Evolutionary conservation across 805 yeast genomes (phyloP), one percentile per base, ranked within the genome.

Genomic region (Hagleromyces aurorensis): DNA sequence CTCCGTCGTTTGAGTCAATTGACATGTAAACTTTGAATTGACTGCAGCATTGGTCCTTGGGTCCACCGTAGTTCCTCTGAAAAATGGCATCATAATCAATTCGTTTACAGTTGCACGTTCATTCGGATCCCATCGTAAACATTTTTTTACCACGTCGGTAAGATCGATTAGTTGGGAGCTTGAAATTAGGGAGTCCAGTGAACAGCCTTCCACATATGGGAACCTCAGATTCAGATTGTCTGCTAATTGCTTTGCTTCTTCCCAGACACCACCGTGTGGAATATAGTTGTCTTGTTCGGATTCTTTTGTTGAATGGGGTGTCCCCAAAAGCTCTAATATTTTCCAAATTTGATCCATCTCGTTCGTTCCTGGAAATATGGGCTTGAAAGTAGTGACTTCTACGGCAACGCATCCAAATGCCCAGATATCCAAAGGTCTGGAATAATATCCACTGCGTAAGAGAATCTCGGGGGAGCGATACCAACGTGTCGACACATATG

Each of bases 401-500:
- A 72, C 71, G 2, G 82, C 84, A 21, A 82, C 84, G 24, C 77
- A 69, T 2, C 86, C 94, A 62, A 81, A 82, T 0, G 93, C 89
- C 94, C 94, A 82, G 19, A 82, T 70, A 59, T 82, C 94, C 20
- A 79, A 69, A 2, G 91, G 85, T 37, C 59, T 69, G 0, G 84
- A 70, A 47, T 82, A 78, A 44, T 55, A 61, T 4, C 66, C 67
- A 39, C 70, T 75, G 41, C 89, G 66, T 34, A 82, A 59, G 25
- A 82, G 61, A 13, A 82, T 78, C 51, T 82, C 94, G 0, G 94
- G 94, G 0, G 89, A 72, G 39, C 94, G 63, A 47, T 82, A 82
- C 94, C 94, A 82, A 46, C 94, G 68, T 0, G 94, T 82, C 0
- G 89, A 75, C 5, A 82, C 84, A 42, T 82, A 82, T 2, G 79